Evolutionary conservation across 768 basidiomycete genomes (phyloP).

Genomic region (Amylocystis lapponica): DNA sequence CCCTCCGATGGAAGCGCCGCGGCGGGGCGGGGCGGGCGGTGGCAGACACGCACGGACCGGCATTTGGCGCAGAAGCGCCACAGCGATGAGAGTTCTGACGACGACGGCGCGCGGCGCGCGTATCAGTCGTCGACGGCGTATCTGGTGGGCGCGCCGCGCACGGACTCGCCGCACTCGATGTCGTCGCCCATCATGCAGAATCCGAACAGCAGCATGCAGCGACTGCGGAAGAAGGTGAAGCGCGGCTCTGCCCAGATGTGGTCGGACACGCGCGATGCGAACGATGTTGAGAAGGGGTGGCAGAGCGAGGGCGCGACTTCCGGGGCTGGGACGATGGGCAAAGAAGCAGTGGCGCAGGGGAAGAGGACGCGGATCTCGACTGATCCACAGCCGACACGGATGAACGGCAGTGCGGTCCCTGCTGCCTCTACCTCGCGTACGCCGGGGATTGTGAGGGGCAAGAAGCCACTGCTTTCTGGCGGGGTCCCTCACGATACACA

Average conservation of each 20-base stretch:
- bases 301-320: conserved; percentile 18
- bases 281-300: conserved; percentile 17
- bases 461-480: conserved; percentile 1
- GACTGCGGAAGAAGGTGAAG: conserved; percentile 17
- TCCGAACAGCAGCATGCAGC: conserved; percentile 7
- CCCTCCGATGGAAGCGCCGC: conserved; percentile 2
- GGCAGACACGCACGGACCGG: conserved; percentile 34
- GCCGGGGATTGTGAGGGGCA: too few relatives aligned
- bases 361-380: conserved; percentile 2
- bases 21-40: conserved; percentile 13
- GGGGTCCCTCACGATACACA: conserved; percentile 3
- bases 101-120: conserved; percentile 15
- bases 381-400: conserved; percentile 5
- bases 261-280: neutral
- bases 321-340: conserved; percentile 5
- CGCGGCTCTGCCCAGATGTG: conserved; percentile 12
- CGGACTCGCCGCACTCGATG: conserved; percentile 1
- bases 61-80: conserved; percentile 22
- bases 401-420: conserved; percentile 1
- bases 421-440: neutral
- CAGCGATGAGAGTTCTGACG: conserved; percentile 23
- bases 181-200: neutral
- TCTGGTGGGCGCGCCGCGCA: neutral
- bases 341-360: conserved; percentile 1
- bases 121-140: conserved; percentile 1